phyloP scores from a whole-genome alignment of 1,284 basidiomycete species.

The Ceratobasidium sp. region DNA sequence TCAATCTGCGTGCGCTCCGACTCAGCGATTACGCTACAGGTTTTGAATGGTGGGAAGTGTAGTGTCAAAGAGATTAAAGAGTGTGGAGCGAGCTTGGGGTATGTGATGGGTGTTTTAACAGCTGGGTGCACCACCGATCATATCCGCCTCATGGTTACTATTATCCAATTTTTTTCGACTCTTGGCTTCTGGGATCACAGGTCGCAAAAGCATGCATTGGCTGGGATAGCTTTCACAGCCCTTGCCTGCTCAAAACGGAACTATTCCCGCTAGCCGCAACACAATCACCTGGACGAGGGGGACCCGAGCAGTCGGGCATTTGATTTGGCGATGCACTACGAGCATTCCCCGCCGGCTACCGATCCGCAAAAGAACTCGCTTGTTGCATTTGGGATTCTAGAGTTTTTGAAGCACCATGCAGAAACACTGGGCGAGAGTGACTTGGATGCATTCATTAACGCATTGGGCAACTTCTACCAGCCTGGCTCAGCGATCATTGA shows the following conservation, averaged over 20 bases:
- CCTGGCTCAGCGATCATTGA: background rate
- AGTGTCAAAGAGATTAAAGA: constrained; percentile 19
- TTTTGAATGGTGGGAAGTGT: constrained; percentile 17
- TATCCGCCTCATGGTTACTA: background rate
- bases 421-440: background rate
- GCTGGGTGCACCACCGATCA: background rate
- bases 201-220: background rate
- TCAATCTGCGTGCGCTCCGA: constrained; percentile 12
- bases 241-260: background rate
- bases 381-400: background rate
- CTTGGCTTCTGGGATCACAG: background rate
- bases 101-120: background rate
- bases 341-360: background rate
- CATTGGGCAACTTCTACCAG: background rate
- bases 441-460: background rate
- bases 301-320: background rate
- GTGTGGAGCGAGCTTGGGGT: constrained; percentile 9
- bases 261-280: background rate
- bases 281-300: background rate
- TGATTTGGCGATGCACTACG: background rate
- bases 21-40: constrained; percentile 20
- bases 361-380: background rate
- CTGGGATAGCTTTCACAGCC: background rate
- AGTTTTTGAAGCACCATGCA: constrained; percentile 1
- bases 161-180: background rate